Evolutionary conservation across 31 red algal species (phyloP), one percentile per base, ranked within the genome.

Genomic region (Endocladia muricata): DNA sequence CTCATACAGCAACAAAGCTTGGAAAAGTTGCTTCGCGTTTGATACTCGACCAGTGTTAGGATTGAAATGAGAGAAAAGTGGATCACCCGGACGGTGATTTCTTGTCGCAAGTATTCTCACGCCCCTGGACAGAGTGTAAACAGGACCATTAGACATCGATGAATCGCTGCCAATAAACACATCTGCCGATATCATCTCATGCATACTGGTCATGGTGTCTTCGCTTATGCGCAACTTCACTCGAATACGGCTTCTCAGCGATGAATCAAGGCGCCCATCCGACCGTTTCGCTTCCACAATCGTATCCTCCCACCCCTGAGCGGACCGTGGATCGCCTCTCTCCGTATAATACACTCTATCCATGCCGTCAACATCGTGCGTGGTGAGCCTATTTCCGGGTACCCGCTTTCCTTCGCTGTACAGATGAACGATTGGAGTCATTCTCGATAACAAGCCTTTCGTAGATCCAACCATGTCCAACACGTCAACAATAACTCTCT

Each of bases 101-200:
- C 39, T 26, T 11, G 62, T 56, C 29, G 55, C 42, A 28, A 83
- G 34, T 5, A 83, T 37, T 25, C 41, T 49, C 4, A 83, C 49
- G 28, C 84, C 84, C 0, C 84, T 39, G 11, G 74, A 71, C 39
- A 88, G 52, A 0, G 74, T 42, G 31, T 77, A 59, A 29, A 88
- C 62, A 38, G 62, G 41, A 58, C 62, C 73, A 34, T 37, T 39
- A 25, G 70, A 67, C 74, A 88, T 73, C n/a, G 61, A 55, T 36
- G 74, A 79, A 42, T 70, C 84, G 68, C 74, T 79, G 4, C 84
- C 84, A 28, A 88, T 78, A 62, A 88, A 88, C 9, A 88, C 65
- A 49, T 88, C 84, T 1, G 84, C 73, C 21, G 74, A 25, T 28
- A 78, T 71, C 84, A 88, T 88, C 56, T 88, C 84, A 66, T 79